Evolutionary conservation across 2,329 filamentous ascomycete species (phyloP), one percentile per base, ranked within the genome.

Genomic region (Tolypocladium capitatum): DNA sequence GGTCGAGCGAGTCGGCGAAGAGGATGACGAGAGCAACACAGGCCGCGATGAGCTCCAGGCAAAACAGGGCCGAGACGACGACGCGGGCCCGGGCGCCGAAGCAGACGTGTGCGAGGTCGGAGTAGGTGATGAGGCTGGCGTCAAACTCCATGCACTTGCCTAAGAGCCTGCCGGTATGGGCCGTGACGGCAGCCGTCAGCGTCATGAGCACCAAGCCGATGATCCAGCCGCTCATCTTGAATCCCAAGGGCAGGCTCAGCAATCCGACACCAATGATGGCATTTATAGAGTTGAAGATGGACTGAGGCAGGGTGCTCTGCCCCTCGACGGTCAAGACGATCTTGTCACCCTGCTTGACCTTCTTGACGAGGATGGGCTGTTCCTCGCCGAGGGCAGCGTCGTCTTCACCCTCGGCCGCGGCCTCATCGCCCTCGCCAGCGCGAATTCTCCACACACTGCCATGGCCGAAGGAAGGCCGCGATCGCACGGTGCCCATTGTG

Each of bases 231-330:
- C 86, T 82, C 63, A 94, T 89, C 58, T 83, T 87, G 58, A 97
- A 72, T 6, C 86, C 91, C 60, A 97, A 75, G 6, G 91, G 92
- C 47, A 98, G 71, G 64, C 87, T 94, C 45, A 98, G 74, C 30
- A 98, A 70, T 1, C 91, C 91, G 30, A 98, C 83, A 16, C 90
- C 90, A 51, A 96, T 91, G 50, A 96, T 70, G 45, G 94, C 87
- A 53, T 95, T 95, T 62, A 91, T 91, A 3, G 88, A 94, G 67
- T 98, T 98, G 73, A 97, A 94, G 52, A 96, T 78, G 7, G 91
- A 97, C 68, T 97, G 91, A 0, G 89, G 89, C 16, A 97, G 73
- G 1, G 91, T 98, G n/a, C 88, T 94, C 68, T 94, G 89, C 35
- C 91, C 91, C 52, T 94, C 84, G 2, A 95, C 82, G 2, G 91